Evolutionary conservation across 148 eudicot genomes (phyloP).

Genomic region (Rhododendron mucronatum): DNA sequence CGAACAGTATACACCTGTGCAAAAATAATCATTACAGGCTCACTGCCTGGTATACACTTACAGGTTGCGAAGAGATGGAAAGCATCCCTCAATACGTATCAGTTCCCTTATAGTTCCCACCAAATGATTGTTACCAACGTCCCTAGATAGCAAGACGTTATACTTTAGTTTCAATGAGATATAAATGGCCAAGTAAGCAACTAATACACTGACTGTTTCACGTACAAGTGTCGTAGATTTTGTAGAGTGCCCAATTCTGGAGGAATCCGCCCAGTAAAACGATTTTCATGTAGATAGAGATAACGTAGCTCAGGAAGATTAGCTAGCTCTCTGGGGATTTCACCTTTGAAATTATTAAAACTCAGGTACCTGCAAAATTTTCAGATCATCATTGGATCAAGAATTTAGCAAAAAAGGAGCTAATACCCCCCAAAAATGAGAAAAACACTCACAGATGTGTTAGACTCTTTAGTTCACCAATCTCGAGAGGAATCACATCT

Average conservation of each 20-base stretch:
- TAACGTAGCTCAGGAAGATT: conserved; percentile 83
- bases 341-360: conserved; percentile 92
- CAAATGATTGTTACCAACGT: conserved; percentile 88
- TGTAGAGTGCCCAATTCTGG: conserved; percentile 85
- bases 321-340: conserved; percentile 91
- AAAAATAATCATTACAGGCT: background rate
- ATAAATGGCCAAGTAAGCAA: background rate
- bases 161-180: background rate
- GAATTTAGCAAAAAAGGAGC: background rate
- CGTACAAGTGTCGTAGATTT: conserved; percentile 77
- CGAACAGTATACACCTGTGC: background rate
- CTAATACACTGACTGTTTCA: background rate
- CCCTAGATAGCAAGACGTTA: conserved; percentile 40
- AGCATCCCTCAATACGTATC: conserved; percentile 91
- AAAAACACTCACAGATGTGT: conserved; percentile 80
- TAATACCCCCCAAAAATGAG: conserved; percentile 1
- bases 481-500: conserved; percentile 88
- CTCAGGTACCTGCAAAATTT: conserved; percentile 67
- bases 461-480: conserved; percentile 88
- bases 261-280: conserved; percentile 79
- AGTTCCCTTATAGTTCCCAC: conserved; percentile 96
- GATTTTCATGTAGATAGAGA: conserved; percentile 86
- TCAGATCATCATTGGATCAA: background rate
- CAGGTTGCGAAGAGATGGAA: conserved; percentile 93
- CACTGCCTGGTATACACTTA: conserved; percentile 28